phyloP scores from a whole-genome alignment of 1,139 yeast species.

The Magnusiomyces clavatus region DNA sequence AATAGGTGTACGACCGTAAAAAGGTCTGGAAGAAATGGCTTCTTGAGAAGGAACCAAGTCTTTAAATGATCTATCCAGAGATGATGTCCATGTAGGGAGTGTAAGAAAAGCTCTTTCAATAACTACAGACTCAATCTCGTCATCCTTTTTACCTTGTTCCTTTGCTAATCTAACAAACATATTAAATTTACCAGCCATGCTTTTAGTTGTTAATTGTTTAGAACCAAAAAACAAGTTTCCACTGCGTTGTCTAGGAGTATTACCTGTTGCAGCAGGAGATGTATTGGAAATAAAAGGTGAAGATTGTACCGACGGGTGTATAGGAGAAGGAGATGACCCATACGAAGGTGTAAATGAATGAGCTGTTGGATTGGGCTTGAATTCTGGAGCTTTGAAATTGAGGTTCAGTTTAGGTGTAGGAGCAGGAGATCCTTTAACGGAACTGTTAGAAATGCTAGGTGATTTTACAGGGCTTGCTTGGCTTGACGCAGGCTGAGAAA shows the following conservation, averaged over 20 bases:
- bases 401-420: slow-evolving; percentile 32
- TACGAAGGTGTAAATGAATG: slow-evolving; percentile 59
- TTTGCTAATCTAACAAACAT: slow-evolving; percentile 40
- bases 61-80: slow-evolving; percentile 22
- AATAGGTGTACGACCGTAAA: slow-evolving; percentile 14
- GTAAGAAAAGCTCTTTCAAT: slow-evolving; percentile 63
- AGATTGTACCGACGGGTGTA: slow-evolving; percentile 8
- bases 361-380: slow-evolving; percentile 66
- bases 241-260: slow-evolving; percentile 8
- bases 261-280: slow-evolving; percentile 7
- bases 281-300: slow-evolving; percentile 15
- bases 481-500: slow-evolving; percentile 3
- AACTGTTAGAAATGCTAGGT: slow-evolving; percentile 9
- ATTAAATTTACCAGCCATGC: slow-evolving; percentile 44
- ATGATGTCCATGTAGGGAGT: slow-evolving; percentile 67
- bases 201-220: slow-evolving; percentile 43
- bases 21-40: slow-evolving; percentile 3
- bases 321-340: slow-evolving; percentile 17
- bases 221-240: slow-evolving; percentile 39
- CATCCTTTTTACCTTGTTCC: slow-evolving; percentile 25
- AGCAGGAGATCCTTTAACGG: slow-evolving; percentile 11
- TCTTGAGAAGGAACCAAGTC: slow-evolving; percentile 17
- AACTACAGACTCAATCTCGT: slow-evolving; percentile 31
- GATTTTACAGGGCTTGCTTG: not conserved
- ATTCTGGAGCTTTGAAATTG: slow-evolving; percentile 51